These are phyloP conservation scores for Globisporangium paroecandrum DNA, from an alignment of 352 stramenopile species.

Conservation along the genomic window DNA sequence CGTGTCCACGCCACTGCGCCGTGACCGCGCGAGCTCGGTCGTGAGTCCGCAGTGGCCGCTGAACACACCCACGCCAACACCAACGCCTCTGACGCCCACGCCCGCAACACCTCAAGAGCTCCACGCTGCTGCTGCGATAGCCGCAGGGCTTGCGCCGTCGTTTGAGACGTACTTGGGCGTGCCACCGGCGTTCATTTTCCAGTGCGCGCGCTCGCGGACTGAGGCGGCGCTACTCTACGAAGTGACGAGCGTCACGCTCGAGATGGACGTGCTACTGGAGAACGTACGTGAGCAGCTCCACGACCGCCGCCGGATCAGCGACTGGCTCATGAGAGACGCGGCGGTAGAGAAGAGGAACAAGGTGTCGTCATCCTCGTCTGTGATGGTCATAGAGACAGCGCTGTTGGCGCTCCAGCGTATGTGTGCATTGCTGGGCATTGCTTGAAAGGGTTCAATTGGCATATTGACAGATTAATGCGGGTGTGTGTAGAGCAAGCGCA, in stretches of 20 bases:
- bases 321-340: slow-evolving; percentile 3
- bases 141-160: background rate
- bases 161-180: slow-evolving; percentile 23
- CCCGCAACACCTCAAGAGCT: slow-evolving; percentile 21
- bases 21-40: background rate
- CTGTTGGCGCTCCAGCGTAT: slow-evolving; percentile 31
- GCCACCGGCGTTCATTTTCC: slow-evolving; percentile 20
- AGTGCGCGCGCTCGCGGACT: slow-evolving; percentile 16
- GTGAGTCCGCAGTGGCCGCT: slow-evolving; percentile 2
- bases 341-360: background rate
- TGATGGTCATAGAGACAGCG: slow-evolving; percentile 22
- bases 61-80: background rate
- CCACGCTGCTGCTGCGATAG: slow-evolving; percentile 1
- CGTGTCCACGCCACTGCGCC: background rate
- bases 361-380: background rate
- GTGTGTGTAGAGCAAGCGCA: slow-evolving; percentile 12
- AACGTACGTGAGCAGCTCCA: slow-evolving; percentile 32
- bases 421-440: background rate
- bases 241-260: slow-evolving; percentile 23
- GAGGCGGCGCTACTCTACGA: slow-evolving; percentile 30
- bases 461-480: too few relatives aligned
- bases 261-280: slow-evolving; percentile 34
- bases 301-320: slow-evolving; percentile 23
- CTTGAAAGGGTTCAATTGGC: background rate
- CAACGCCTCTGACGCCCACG: slow-evolving; percentile 14